These are phyloP conservation scores for Trichoderma oligosporum DNA, from an alignment of 2,329 filamentous ascomycete genomes.

Conservation along the genomic window DNA sequence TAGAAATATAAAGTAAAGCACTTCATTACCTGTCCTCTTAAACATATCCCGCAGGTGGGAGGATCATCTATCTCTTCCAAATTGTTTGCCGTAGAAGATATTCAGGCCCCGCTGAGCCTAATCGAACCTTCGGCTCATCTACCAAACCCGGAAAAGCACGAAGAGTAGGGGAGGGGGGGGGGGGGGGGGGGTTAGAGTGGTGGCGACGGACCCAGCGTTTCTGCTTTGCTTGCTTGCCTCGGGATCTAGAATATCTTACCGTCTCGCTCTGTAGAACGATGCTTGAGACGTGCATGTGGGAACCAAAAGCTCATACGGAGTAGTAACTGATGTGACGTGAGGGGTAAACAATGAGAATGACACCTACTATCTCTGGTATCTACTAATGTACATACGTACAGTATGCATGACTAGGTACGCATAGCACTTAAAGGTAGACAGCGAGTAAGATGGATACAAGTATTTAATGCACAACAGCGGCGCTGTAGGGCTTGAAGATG, in stretches of 20 bases:
- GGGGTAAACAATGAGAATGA: slow-evolving; percentile 15
- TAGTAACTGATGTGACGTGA: too few relatives aligned
- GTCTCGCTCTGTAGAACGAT: neutral
- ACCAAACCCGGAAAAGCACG: too few relatives aligned
- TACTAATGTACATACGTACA: neutral
- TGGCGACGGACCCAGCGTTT: too few relatives aligned
- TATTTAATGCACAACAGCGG: neutral
- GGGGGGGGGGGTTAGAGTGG: too few relatives aligned
- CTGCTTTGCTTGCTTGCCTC: slow-evolving; percentile 9
- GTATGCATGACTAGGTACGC: neutral
- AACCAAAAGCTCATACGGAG: neutral
- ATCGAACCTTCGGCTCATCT: neutral
- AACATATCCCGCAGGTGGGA: too few relatives aligned
- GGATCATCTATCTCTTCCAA: neutral
- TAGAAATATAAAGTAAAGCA: too few relatives aligned
- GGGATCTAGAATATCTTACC: slow-evolving; percentile 15
- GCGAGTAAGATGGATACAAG: neutral
- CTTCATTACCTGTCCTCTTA: too few relatives aligned
- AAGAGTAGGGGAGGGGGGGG: too few relatives aligned
- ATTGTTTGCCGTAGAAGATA: neutral
- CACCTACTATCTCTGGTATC: slow-evolving; percentile 13
- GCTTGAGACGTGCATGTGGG: neutral
- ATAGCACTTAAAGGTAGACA: neutral
- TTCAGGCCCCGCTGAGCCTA: slow-evolving; percentile 2
- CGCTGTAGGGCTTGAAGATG: neutral